Base-by-base conservation (phyloP, 2,329 filamentous ascomycete species). In the Blumeria hordei region DNA sequence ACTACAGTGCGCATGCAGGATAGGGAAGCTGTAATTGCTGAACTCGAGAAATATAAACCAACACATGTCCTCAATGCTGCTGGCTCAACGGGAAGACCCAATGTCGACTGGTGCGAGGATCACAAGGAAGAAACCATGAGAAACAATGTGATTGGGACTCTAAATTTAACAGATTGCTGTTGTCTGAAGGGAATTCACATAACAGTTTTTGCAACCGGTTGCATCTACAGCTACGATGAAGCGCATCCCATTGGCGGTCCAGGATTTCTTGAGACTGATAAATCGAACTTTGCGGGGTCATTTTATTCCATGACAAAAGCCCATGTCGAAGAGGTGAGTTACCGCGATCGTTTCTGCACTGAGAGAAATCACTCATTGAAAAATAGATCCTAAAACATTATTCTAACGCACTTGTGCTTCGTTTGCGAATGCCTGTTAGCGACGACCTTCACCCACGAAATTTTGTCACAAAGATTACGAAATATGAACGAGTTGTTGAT, bases 41-140 rank as follows among this genome's bases (percentile, higher is more conserved):
- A 77, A 64, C 70, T 83, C 32, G 71, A 77, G 52, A 69, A 69
- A 53, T 67, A 79, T 65, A 74, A 75, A 66, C 80, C 80, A 21
- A 82, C 78, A 3, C 78, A 82, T 62, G 78, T 83, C 55, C 68
- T 83, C 53, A 82, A 82, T 66, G 76, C 74, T 57, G 80, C 80
- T 51, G 80, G 79, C 58, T 77, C 74, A 63, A 83, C 78, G 3
- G 80, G 80, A 53, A 72, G 77, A 28, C 79, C 79, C 58, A 83
- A 83, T 59, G 78, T 82, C 64, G 80, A 83, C 67, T 82, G 78
- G 78, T 83, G 80, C 62, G 80, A 84, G 68, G 76, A 80, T 63
- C 74, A 83, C 69, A 80, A 76, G 67, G 74, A 80, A 66, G 74
- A 76, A 55, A 83, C 80, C 6, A 74, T 83, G 63, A 73, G 78